A percentile compares a stretch with the other conserved stretches of the same genome.
Evolutionary conservation across 176 grass and related monocot species (phyloP).

Genomic region (Tillandsia fasciculata): DNA sequence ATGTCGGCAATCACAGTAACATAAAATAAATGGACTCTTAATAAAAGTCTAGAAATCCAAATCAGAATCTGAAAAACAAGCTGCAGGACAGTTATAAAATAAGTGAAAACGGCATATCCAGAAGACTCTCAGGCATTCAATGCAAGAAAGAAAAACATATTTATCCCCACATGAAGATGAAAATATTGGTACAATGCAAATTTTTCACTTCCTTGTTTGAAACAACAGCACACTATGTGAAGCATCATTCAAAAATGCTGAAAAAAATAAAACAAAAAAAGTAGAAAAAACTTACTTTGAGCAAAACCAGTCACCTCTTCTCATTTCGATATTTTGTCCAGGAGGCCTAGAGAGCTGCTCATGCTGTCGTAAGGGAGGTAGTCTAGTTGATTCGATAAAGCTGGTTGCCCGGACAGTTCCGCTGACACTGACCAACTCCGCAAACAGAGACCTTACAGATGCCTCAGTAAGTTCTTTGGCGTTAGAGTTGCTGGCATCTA

Average conservation of each 20-base stretch:
- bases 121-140: no score
- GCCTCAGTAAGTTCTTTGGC: constrained; percentile 47
- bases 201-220: neutral
- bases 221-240: constrained; percentile 5
- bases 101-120: no score
- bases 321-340: constrained; percentile 71
- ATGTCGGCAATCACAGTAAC: no score
- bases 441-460: constrained; percentile 57
- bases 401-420: constrained; percentile 11
- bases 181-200: no score
- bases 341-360: constrained; percentile 32
- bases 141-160: no score
- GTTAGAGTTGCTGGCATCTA: constrained; percentile 13
- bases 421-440: constrained; percentile 47
- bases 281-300: constrained; percentile 41
- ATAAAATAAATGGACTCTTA: no score
- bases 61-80: no score
- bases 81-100: no score
- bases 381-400: constrained; percentile 27
- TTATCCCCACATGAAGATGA: no score
- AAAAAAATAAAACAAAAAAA: constrained; percentile 5
- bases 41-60: no score
- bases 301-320: constrained; percentile 90
- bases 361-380: constrained; percentile 22
- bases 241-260: neutral